phyloP scores from a whole-genome alignment of 2,329 filamentous ascomycete species.

The Cytospora leucostoma region DNA sequence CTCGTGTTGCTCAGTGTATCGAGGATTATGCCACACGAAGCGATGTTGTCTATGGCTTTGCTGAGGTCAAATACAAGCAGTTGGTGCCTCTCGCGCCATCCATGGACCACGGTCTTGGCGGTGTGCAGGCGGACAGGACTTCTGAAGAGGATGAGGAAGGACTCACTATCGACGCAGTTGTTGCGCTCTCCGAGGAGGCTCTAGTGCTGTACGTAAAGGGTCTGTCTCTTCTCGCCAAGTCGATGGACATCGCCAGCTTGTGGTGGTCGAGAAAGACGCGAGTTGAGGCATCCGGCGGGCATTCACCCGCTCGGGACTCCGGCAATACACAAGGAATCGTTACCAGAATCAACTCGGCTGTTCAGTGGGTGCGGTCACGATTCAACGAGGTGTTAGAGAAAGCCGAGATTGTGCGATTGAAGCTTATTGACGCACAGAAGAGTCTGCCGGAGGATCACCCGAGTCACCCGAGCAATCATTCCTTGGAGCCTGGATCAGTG shows the following conservation, averaged over 20 bases:
- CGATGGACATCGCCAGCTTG: conserved; percentile 89
- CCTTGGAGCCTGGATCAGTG: conserved; percentile 56
- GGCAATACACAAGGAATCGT: conserved; percentile 53
- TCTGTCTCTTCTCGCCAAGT: conserved; percentile 83
- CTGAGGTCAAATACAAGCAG: conserved; percentile 97
- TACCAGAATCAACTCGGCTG: conserved; percentile 83
- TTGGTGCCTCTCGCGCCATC: conserved; percentile 87
- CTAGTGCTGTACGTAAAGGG: conserved; percentile 96
- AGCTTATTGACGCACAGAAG: conserved; percentile 82
- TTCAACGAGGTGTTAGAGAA: conserved; percentile 99
- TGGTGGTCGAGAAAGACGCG: conserved; percentile 87
- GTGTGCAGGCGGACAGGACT: conserved; percentile 56
- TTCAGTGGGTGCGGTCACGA: conserved; percentile 90
- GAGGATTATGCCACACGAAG: conserved; percentile 92
- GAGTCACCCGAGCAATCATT: conserved; percentile 79
- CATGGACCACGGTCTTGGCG: conserved; percentile 68
- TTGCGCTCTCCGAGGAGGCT: conserved; percentile 89
- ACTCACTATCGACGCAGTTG: conserved; percentile 81
- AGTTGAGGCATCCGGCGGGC: conserved; percentile 47
- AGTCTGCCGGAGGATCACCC: conserved; percentile 82
- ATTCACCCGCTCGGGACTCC: conserved; percentile 44
- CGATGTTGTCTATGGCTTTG: conserved; percentile 96
- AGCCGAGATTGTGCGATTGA: conserved; percentile 88
- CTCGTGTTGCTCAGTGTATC: conserved; percentile 74
- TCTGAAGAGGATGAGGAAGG: conserved; percentile 72